Base-by-base conservation (phyloP, 805 yeast genomes). In the Priceomyces castillae region DNA sequence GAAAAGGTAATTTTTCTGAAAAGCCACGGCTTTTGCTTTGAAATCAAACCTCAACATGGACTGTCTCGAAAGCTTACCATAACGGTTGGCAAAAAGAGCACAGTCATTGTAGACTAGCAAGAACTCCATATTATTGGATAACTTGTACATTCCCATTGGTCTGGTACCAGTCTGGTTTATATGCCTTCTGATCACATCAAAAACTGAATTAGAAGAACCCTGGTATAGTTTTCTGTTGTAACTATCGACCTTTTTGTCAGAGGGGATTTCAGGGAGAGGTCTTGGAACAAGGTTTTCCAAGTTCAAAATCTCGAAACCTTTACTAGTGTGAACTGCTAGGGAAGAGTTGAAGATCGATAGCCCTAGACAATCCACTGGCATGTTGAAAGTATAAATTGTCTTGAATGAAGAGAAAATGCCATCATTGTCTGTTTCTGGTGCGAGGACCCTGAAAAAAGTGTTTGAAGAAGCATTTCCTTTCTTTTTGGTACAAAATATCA, bases 61-160 rank as follows among this genome's bases (percentile, higher is more conserved):
- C 28, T 61, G 64, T 16, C 78, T 61, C 7, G 78, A 72, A 30
- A 81, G 65, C 47, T 73, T 73, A 2, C 86, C 86, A 33, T 73
- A 68, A 38, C 76, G 74, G 56, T 84, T 81, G 45, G 82, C 74
- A 45, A 81, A 81, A 2, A 87, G 67, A 3, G 87, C 89, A 52
- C 84, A 81, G 41, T 81, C 81, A 43, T 77, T 85, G 65, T 86
- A 88, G 30, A 86, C 84, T 37, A 86, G 59, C 11, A 86, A 61
- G 41, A 82, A 77, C 40, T 78, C 78, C 11, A 69, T 64, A 41
- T 76, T 69, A 38, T 78, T 77, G 7, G 70, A 61, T n/a, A 84
- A 67, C 53, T 79, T 78, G 56, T 77, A 82, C 74, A 84, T 81
- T 2, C 84, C 81, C 52, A 84, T 61, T 1, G 92, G 87, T 40